These are phyloP conservation scores for Arthrobotrys entomopaga DNA, from an alignment of 2,329 filamentous ascomycete genomes.

Conservation along the genomic window DNA sequence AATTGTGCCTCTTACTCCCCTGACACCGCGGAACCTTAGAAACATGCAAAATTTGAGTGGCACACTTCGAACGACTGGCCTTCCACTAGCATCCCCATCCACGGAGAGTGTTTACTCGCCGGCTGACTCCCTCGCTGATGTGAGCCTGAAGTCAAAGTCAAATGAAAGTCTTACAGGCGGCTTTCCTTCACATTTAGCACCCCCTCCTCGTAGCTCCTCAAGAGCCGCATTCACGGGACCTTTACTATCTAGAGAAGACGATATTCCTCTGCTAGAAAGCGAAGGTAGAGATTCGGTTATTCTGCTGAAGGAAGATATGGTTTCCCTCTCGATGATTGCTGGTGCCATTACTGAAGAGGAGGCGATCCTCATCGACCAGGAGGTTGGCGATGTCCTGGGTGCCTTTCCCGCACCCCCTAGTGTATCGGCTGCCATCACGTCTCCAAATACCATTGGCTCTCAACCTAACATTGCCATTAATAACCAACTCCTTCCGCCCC, in stretches of 20 bases:
- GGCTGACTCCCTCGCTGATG: slow-evolving; percentile 42
- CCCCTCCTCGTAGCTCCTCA: slow-evolving; percentile 50
- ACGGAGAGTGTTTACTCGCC: slow-evolving; percentile 49
- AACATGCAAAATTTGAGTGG: slow-evolving; percentile 48
- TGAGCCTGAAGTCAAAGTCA: slow-evolving; percentile 47
- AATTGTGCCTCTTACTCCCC: slow-evolving; percentile 39
- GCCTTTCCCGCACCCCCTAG: slow-evolving; percentile 41
- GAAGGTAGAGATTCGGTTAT: slow-evolving; percentile 51
- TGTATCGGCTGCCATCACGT: slow-evolving; percentile 3
- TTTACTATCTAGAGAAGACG: slow-evolving; percentile 22
- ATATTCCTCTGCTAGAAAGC: slow-evolving; percentile 42
- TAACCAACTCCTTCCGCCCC: slow-evolving; percentile 41
- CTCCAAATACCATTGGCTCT: neutral
- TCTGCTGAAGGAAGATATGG: slow-evolving; percentile 36
- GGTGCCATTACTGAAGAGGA: slow-evolving; percentile 38
- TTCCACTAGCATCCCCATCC: slow-evolving; percentile 43
- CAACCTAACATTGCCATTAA: slow-evolving; percentile 34
- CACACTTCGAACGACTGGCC: slow-evolving; percentile 36
- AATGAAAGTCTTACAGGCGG: slow-evolving; percentile 39
- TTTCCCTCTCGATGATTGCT: slow-evolving; percentile 2
- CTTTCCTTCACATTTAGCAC: slow-evolving; percentile 42
- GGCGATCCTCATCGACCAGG: slow-evolving; percentile 26
- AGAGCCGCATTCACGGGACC: slow-evolving; percentile 32
- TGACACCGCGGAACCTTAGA: slow-evolving; percentile 25
- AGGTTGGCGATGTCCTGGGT: slow-evolving; percentile 40